Evolutionary conservation across 306 rosid genomes (phyloP), one percentile per base, ranked within the genome.

Genomic region (Mimosa pudica): DNA sequence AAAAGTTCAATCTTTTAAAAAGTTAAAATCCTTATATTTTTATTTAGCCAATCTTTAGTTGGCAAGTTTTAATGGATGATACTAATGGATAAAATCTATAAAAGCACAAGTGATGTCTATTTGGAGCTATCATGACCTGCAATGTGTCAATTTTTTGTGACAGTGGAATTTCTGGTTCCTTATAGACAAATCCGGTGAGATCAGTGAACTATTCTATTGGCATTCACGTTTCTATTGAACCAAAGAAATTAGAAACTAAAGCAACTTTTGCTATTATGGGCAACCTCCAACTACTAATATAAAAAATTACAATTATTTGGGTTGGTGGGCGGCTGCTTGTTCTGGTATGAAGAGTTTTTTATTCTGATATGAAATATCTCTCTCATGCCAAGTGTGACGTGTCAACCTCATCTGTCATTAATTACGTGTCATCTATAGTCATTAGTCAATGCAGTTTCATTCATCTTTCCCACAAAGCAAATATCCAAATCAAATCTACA

Each of bases 251-350:
- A n/a, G 8, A 11, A 62, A 33, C 68, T 70, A n/a, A 36, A 70
- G 74, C 60, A 69, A 35, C 68, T 76, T 75, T 36, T 51, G 33
- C 51, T 8, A 33, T 9, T 18, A 44, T 42, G 73, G 89, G 86
- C 82, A 82, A 88, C 86, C 79, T 81, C 73, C 52, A 74, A 80
- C 88, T 79, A 63, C 75, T 61, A 75, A 85, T 46, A 82, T 72
- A 75, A 36, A 65, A 82, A 75, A 80, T 60, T 18, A 24, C 60
- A 86, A 86, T 84, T 70, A 87, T 84, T 78, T 79, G 66, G 52
- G 63, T 60, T 54, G 70, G 82, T 83, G 82, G 75, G 82, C 77
- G 85, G 74, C 72, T 73, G 84, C 82, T 79, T 77, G 71, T 75
- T 61, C 49, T 20, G 18, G 61, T 7, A 35, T 54, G 61, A 17